These are phyloP conservation scores for Kwoniella dejecticola DNA, from an alignment of 768 basidiomycete species.

Conservation along the genomic window DNA sequence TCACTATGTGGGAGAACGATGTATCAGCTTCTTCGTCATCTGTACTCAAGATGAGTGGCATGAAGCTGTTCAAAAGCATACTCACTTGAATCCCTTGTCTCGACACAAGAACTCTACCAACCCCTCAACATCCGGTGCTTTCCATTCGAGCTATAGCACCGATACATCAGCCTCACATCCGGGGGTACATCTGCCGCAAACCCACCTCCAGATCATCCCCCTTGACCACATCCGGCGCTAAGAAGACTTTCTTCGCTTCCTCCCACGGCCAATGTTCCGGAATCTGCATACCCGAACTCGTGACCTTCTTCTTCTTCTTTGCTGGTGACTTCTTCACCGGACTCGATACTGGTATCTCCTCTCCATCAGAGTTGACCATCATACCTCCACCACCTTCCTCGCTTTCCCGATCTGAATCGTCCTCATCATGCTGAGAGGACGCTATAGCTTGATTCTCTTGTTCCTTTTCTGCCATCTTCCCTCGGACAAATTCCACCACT, in stretches of 20 bases:
- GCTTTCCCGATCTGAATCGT: conserved; percentile 62
- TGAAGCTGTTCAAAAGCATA: conserved; percentile 21
- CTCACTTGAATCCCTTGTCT: conserved; percentile 96
- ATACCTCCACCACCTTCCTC: conserved; percentile 66
- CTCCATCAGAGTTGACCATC: conserved; percentile 58
- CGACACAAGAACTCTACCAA: conserved; percentile 88
- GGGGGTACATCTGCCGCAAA: background rate
- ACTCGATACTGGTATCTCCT: conserved; percentile 54
- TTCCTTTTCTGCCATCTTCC: conserved; percentile 63
- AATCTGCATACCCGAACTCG: conserved; percentile 69
- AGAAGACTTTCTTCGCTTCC: conserved; percentile 86
- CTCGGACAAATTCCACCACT: conserved; percentile 75
- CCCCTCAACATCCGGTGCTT: conserved; percentile 85
- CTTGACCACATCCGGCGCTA: conserved; percentile 84
- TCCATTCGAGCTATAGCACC: conserved; percentile 80
- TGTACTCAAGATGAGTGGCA: background rate
- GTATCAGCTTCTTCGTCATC: conserved; percentile 9
- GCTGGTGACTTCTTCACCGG: conserved; percentile 56
- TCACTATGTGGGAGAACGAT: conserved; percentile 63
- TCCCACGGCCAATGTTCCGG: conserved; percentile 98
- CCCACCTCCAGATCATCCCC: conserved; percentile 80
- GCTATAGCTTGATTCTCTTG: conserved; percentile 46
- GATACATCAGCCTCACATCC: background rate
- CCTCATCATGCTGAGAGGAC: conserved; percentile 37
- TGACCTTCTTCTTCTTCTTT: conserved; percentile 63